Evolutionary conservation across 306 rosid species (phyloP).

Genomic region (barrel medic (Medicago truncatula)): DNA sequence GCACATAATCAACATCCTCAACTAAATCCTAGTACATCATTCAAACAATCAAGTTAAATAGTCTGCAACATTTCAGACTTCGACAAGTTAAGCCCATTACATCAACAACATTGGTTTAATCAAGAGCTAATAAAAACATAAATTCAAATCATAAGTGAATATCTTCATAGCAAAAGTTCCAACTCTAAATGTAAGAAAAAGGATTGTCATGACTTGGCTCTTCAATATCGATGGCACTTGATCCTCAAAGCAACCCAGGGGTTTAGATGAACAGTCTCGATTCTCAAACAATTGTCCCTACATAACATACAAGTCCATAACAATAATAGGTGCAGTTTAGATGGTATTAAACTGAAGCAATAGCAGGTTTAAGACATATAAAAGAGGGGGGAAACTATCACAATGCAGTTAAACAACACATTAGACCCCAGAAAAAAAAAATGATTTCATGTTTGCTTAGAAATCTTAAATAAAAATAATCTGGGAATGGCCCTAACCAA

Average conservation of each 20-base stretch:
- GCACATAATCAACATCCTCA: slow-evolving; percentile 71
- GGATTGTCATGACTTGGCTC: slow-evolving; percentile 47
- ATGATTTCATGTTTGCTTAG: not conserved
- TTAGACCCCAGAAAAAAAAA: slow-evolving; percentile 3
- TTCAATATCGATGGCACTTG: slow-evolving; percentile 42
- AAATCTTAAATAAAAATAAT: not conserved
- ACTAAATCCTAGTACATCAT: slow-evolving; percentile 80
- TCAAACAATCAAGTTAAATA: slow-evolving; percentile 58
- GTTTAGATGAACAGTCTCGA: slow-evolving; percentile 49
- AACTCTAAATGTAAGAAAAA: slow-evolving; percentile 56
- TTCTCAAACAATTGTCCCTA: slow-evolving; percentile 56
- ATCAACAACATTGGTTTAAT: slow-evolving; percentile 62
- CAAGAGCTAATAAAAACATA: slow-evolving; percentile 63
- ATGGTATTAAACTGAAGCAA: slow-evolving; percentile 27
- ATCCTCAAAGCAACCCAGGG: slow-evolving; percentile 51
- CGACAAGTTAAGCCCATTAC: slow-evolving; percentile 76
- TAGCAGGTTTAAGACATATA: slow-evolving; percentile 5
- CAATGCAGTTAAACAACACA: slow-evolving; percentile 27
- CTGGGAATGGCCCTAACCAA: slow-evolving; percentile 8
- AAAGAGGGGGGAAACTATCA: not conserved
- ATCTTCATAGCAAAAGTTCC: slow-evolving; percentile 60
- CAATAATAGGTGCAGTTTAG: slow-evolving; percentile 40
- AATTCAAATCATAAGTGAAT: slow-evolving; percentile 59
- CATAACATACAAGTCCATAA: slow-evolving; percentile 40
- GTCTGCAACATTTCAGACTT: slow-evolving; percentile 70